A percentile compares a stretch with the other conserved stretches of the same genome.
These are phyloP conservation scores for Colletotrichum cuscutae DNA, from an alignment of 2,329 filamentous ascomycete species.

Conservation along the genomic window DNA sequence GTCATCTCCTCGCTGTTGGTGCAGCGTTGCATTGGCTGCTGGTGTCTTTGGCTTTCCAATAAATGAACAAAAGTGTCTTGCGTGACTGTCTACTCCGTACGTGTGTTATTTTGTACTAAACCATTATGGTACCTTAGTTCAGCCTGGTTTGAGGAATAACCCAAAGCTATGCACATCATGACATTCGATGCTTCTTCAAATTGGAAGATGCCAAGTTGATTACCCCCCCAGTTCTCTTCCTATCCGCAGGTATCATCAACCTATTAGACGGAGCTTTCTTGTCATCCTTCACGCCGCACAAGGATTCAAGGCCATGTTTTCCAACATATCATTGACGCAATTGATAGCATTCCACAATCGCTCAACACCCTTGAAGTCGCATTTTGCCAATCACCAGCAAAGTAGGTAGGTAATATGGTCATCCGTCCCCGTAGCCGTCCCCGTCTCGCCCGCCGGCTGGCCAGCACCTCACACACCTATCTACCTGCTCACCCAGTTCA, in stretches of 20 bases:
- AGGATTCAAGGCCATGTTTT: too few species aligned
- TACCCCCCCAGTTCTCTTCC: neutral
- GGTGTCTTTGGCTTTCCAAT: neutral
- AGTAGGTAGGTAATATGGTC: too few species aligned
- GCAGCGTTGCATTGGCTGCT: neutral
- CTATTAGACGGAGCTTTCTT: neutral
- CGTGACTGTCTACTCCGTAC: too few species aligned
- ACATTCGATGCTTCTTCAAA: neutral
- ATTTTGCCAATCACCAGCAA: too few species aligned
- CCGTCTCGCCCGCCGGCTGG: too few species aligned
- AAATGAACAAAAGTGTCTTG: neutral
- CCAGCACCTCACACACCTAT: too few species aligned
- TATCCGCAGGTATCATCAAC: neutral
- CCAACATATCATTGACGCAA: too few species aligned
- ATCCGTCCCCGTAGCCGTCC: too few species aligned
- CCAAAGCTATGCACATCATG: neutral
- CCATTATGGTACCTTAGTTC: neutral
- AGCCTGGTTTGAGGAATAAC: neutral
- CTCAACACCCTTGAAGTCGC: too few species aligned
- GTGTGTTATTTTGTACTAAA: neutral
- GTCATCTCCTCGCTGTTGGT: neutral
- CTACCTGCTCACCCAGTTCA: too few species aligned
- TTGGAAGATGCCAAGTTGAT: neutral
- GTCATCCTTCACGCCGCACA: neutral
- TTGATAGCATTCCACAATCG: too few species aligned